A percentile compares a stretch with the other conserved stretches of the same genome.
phyloP scores from a whole-genome alignment of 2,329 filamentous ascomycete species.

The Ceratocystis colombiana region DNA sequence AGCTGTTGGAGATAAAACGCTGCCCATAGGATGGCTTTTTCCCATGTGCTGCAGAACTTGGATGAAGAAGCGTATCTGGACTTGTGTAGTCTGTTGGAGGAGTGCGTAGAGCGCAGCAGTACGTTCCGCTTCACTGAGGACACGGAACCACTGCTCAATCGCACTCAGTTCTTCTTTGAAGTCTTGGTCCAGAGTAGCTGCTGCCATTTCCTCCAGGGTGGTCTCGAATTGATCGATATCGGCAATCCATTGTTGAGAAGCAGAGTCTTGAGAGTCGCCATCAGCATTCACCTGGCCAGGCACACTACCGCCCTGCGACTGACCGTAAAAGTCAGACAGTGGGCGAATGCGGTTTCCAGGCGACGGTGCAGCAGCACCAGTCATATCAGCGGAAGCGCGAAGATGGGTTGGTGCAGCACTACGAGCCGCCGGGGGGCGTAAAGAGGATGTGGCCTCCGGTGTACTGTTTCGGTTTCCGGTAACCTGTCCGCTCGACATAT shows the following conservation, averaged over 20 bases:
- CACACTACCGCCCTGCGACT: conserved; percentile 46
- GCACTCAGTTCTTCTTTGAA: conserved; percentile 99
- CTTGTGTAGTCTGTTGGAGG: conserved; percentile 95
- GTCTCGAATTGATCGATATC: conserved; percentile 98
- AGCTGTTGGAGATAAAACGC: conserved; percentile 84
- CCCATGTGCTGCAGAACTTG: conserved; percentile 98
- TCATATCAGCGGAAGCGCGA: conserved; percentile 93
- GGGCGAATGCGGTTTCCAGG: conserved; percentile 74
- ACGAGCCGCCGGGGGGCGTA: conserved; percentile 73
- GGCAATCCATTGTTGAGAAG: conserved; percentile 95
- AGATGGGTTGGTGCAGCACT: conserved; percentile 71
- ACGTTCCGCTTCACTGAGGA: conserved; percentile 89
- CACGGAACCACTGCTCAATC: conserved; percentile 98
- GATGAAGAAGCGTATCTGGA: conserved; percentile 98
- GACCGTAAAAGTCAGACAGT: conserved; percentile 89
- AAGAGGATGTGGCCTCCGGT: conserved; percentile 75
- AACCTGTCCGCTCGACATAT: conserved; percentile 58
- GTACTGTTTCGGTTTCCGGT: conserved; percentile 92
- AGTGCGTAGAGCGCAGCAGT: conserved; percentile 92
- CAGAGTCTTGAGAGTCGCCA: conserved; percentile 75
- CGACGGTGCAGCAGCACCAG: conserved; percentile 64
- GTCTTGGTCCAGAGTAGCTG: conserved; percentile 95
- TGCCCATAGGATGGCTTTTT: conserved; percentile 94
- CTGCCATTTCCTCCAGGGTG: conserved; percentile 98
- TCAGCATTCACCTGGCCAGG: conserved; percentile 59